phyloP scores from a whole-genome alignment of 106 monocot species.

The Chionographis japonica region DNA sequence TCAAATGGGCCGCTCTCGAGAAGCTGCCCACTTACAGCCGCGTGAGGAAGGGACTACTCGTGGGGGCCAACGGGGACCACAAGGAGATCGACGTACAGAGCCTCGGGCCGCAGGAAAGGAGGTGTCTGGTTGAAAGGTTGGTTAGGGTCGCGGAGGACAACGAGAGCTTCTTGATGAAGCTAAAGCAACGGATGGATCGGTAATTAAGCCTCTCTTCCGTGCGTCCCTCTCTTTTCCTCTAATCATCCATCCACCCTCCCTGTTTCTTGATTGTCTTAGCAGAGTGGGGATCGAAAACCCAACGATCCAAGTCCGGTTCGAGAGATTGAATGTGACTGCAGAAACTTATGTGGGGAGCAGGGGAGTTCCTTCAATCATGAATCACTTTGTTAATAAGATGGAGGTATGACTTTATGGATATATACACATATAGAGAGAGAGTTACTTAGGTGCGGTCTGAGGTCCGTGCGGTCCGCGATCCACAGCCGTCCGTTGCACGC shows the following conservation, averaged over 20 bases:
- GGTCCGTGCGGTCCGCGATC: too few relatives aligned
- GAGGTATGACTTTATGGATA: slow-evolving; percentile 1
- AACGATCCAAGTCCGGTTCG: slow-evolving; percentile 32
- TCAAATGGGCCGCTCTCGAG: slow-evolving; percentile 39
- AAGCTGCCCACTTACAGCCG: slow-evolving; percentile 43
- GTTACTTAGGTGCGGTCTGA: too few relatives aligned
- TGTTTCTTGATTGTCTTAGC: too few relatives aligned
- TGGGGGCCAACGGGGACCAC: slow-evolving; percentile 5
- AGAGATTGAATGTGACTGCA: slow-evolving; percentile 17
- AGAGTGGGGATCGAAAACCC: slow-evolving; percentile 33
- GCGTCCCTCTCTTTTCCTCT: too few relatives aligned
- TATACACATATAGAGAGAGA: too few relatives aligned
- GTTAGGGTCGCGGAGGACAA: slow-evolving; percentile 44
- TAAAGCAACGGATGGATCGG: slow-evolving; percentile 38
- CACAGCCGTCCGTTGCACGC: too few relatives aligned
- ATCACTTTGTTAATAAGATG: slow-evolving; percentile 5
- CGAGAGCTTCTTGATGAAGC: slow-evolving; percentile 40
- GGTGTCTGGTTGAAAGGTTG: slow-evolving; percentile 29
- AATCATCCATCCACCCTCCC: too few relatives aligned
- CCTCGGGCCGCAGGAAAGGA: slow-evolving; percentile 33
- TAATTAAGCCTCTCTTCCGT: background rate
- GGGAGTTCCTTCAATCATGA: slow-evolving; percentile 17
- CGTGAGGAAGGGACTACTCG: slow-evolving; percentile 24
- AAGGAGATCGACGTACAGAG: slow-evolving; percentile 21
- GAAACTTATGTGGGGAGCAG: slow-evolving; percentile 19